Percentiles rank a stretch among this genome's conserved stretches.
Conservation (phyloP, 2,329 filamentous ascomycete species). For the Penicillium sp. region DNA sequence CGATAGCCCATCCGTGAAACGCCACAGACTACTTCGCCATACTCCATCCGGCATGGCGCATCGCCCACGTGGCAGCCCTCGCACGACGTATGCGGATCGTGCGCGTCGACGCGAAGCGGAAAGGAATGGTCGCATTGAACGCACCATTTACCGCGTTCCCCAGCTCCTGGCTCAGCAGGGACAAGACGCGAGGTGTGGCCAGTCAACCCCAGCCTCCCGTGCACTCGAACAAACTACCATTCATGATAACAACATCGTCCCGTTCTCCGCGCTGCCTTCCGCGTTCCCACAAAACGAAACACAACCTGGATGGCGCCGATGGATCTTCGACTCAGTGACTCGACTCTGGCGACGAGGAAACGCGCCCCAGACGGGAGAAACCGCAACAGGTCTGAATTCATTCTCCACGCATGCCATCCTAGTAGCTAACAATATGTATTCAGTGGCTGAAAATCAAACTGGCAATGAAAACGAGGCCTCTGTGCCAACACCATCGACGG, state of each 20-base stretch:
- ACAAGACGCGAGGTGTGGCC: slow-evolving; percentile 18
- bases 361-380: background rate
- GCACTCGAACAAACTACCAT: background rate
- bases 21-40: slow-evolving; percentile 1
- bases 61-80: slow-evolving; percentile 16
- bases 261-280: slow-evolving; percentile 4
- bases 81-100: slow-evolving; percentile 32
- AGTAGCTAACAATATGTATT: background rate
- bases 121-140: slow-evolving; percentile 33
- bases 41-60: slow-evolving; percentile 4
- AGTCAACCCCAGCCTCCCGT: background rate
- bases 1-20: background rate
- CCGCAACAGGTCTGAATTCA: background rate
- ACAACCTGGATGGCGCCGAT: slow-evolving; percentile 6
- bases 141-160: slow-evolving; percentile 36
- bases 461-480: background rate
- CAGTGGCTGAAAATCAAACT: background rate
- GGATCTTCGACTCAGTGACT: slow-evolving; percentile 22
- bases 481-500: background rate
- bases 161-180: slow-evolving; percentile 34
- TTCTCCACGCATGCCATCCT: background rate
- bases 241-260: background rate
- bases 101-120: slow-evolving; percentile 32
- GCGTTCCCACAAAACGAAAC: slow-evolving; percentile 1
- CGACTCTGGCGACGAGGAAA: slow-evolving; percentile 14